These are phyloP conservation scores for Arthrobotrys conoides DNA, from an alignment of 2,329 filamentous ascomycete species.

Conservation along the genomic window DNA sequence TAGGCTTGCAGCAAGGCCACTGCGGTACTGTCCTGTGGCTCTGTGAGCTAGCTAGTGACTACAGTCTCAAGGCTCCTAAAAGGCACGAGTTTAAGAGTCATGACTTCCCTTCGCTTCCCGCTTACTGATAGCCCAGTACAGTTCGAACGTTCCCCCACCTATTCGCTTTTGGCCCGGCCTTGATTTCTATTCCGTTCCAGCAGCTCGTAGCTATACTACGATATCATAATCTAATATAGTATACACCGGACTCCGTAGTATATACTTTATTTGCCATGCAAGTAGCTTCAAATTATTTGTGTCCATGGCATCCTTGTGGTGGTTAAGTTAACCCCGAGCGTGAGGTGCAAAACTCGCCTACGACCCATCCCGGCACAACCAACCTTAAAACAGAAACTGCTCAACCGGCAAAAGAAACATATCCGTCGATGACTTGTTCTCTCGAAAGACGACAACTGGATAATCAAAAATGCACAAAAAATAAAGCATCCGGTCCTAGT, in stretches of 20 bases:
- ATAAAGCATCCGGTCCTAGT: conserved; percentile 26
- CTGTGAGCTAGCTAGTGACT: conserved; percentile 21
- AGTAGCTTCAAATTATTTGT: too few species aligned
- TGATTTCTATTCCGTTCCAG: not conserved
- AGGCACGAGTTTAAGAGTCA: conserved; percentile 54
- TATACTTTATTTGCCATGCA: too few species aligned
- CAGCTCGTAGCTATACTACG: too few species aligned
- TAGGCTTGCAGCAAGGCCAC: conserved; percentile 32
- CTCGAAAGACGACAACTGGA: not conserved
- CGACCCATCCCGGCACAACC: not conserved
- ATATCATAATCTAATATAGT: too few species aligned
- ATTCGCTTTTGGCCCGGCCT: conserved; percentile 11
- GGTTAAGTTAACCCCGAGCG: too few species aligned
- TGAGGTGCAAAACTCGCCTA: not conserved
- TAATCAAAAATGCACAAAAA: not conserved
- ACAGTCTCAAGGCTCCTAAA: conserved; percentile 5
- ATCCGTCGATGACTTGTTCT: not conserved
- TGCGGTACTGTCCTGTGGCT: not conserved
- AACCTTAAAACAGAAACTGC: not conserved
- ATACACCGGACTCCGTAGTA: too few species aligned
- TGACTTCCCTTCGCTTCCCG: conserved; percentile 4
- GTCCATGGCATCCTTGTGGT: not conserved
- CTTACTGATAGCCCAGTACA: conserved; percentile 5
- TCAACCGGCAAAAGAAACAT: not conserved
- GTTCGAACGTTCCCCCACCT: too few species aligned